phyloP scores from a whole-genome alignment of 306 rosid genomes.

The Gastrolobium villosum region DNA sequence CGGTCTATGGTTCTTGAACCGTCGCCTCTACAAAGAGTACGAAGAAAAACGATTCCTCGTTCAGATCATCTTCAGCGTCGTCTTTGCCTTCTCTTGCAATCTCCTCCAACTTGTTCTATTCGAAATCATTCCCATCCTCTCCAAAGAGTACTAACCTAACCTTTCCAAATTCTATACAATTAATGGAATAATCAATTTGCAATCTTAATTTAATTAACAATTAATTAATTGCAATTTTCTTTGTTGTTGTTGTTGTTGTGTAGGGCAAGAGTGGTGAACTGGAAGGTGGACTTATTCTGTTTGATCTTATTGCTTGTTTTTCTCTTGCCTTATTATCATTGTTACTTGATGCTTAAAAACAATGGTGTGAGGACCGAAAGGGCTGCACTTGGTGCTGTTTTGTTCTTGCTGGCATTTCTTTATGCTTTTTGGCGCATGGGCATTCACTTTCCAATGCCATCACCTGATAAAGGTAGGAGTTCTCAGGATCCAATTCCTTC shows the following conservation, averaged over 20 bases:
- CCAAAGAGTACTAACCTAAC: slow-evolving; percentile 65
- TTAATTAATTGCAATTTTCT: neutral
- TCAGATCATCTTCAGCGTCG: slow-evolving; percentile 91
- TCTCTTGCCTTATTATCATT: slow-evolving; percentile 92
- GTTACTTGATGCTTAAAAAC: slow-evolving; percentile 88
- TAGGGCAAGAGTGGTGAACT: slow-evolving; percentile 91
- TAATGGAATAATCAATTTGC: neutral
- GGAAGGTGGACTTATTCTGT: slow-evolving; percentile 90
- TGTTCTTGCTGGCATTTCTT: slow-evolving; percentile 86
- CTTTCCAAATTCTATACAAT: too few relatives aligned
- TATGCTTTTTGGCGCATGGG: slow-evolving; percentile 98
- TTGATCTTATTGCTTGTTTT: slow-evolving; percentile 86
- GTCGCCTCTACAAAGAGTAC: slow-evolving; percentile 92
- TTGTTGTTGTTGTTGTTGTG: neutral
- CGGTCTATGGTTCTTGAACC: slow-evolving; percentile 92
- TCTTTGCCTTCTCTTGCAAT: slow-evolving; percentile 96
- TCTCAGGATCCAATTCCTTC: slow-evolving; percentile 2
- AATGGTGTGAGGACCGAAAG: slow-evolving; percentile 77
- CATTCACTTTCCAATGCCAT: slow-evolving; percentile 97
- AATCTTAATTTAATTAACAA: neutral
- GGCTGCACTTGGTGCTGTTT: slow-evolving; percentile 81
- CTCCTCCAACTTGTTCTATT: slow-evolving; percentile 94
- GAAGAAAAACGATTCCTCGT: slow-evolving; percentile 91
- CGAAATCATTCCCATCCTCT: slow-evolving; percentile 97
- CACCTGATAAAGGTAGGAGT: slow-evolving; percentile 75